These are phyloP conservation scores for Knufia petricola DNA, from an alignment of 2,329 filamentous ascomycete species.

Conservation along the genomic window DNA sequence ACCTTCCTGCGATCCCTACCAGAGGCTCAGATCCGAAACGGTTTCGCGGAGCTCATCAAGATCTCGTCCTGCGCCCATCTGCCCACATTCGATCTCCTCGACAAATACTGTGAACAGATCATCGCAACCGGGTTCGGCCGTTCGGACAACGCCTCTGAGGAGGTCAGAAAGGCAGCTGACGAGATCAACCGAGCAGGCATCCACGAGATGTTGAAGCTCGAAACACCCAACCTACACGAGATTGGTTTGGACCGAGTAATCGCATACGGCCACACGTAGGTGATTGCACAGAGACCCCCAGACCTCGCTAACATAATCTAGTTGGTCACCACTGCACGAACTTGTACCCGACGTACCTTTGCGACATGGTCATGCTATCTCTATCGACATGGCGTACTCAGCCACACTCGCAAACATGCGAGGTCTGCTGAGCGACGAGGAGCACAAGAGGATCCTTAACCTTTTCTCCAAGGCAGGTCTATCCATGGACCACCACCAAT, in stretches of 20 bases:
- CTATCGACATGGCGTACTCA: constrained; percentile 67
- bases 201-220: constrained; percentile 62
- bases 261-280: constrained; percentile 61
- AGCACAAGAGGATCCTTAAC: constrained; percentile 54
- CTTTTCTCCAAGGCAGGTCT: constrained; percentile 62
- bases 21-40: constrained; percentile 59
- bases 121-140: constrained; percentile 58
- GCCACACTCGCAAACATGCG: constrained; percentile 56
- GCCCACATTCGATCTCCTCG: constrained; percentile 56
- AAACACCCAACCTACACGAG: constrained; percentile 64
- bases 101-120: constrained; percentile 59
- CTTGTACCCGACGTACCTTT: constrained; percentile 58
- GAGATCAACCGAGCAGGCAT: constrained; percentile 61
- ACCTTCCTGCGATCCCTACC: constrained; percentile 60
- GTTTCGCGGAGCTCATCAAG: constrained; percentile 67
- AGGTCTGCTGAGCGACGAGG: constrained; percentile 50
- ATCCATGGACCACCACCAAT: constrained; percentile 61
- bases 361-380: constrained; percentile 64
- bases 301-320: constrained; percentile 23
- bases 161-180: constrained; percentile 54
- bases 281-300: constrained; percentile 8
- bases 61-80: constrained; percentile 62
- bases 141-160: constrained; percentile 44
- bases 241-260: constrained; percentile 63
- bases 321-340: constrained; percentile 64